Conservation (phyloP, 805 yeast species). For the Saccharomycopsis fodiens region DNA sequence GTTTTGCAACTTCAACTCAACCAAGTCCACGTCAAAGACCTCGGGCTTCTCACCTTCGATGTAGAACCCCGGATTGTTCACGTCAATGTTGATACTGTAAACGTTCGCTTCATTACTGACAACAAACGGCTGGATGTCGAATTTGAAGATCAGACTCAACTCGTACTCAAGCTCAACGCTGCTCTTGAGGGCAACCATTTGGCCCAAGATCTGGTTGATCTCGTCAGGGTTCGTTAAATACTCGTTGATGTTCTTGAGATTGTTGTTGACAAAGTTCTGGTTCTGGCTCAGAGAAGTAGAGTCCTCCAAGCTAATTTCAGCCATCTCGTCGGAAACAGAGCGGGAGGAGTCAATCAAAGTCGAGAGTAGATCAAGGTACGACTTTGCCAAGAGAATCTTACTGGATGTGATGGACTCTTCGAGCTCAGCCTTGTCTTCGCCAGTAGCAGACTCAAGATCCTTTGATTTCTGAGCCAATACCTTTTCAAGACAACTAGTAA, state of each 20-base stretch:
- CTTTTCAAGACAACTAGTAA: conserved; percentile 58
- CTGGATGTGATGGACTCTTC: conserved; percentile 1
- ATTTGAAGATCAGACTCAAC: conserved; percentile 31
- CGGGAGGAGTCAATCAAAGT: conserved; percentile 23
- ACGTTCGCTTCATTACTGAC: conserved; percentile 30
- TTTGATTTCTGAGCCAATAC: conserved; percentile 18
- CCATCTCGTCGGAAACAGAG: conserved; percentile 13
- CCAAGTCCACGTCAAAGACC: conserved; percentile 16
- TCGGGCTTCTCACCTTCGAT: conserved; percentile 9
- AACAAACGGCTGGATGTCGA: conserved; percentile 32
- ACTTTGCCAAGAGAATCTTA: conserved; percentile 27
- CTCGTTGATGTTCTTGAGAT: conserved; percentile 17
- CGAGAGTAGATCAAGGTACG: conserved; percentile 36
- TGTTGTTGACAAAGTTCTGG: conserved; percentile 19
- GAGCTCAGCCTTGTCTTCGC: conserved; percentile 19
- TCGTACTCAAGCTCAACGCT: conserved; percentile 23
- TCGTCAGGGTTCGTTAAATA: conserved; percentile 23
- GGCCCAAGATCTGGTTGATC: conserved; percentile 20
- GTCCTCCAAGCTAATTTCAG: conserved; percentile 8
- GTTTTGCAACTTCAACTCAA: conserved; percentile 20
- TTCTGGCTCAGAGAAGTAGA: conserved; percentile 8
- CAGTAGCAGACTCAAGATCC: conserved; percentile 9
- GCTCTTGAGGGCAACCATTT: conserved; percentile 22
- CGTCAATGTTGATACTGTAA: conserved; percentile 31
- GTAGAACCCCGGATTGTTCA: conserved; percentile 25